Evolutionary conservation across 108 stramenopile species (phyloP), one percentile per base, ranked within the genome.

Genomic region (Skeletonema menzelii): DNA sequence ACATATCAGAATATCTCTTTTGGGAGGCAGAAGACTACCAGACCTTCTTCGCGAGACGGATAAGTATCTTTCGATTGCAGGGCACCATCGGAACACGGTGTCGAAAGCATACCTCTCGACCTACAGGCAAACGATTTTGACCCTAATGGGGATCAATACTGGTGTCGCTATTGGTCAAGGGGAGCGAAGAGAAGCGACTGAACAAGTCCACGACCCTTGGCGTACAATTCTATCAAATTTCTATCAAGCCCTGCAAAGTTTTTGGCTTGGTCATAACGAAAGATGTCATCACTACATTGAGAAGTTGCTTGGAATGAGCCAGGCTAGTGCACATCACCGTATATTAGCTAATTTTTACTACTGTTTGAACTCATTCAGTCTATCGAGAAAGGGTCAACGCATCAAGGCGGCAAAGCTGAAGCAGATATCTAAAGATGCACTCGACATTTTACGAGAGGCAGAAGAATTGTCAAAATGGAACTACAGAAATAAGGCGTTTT

Each of bases 401-500:
- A 58, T 30, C 57, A 60, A 60, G 37, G 19, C 28, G 31, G 24
- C 59, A 7, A 60, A 60, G 59, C 59, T 60, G 31, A 60, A 20
- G 30, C n/a, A 34, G 28, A 11, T 60, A 4, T 2, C 55, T 7
- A 58, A 75, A 15, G 34, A 67, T 35, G 64, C 74, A 27, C 53
- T 75, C 12, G 4, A 5, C 6, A 26, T 26, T 1, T 4, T 75
- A 6, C 15, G 32, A n/a, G 34, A 27, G 2, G 60, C 53, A 17
- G 67, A 56, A 24, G 28, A 49, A 32, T 31, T 63, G 10, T 76
- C 75, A 8, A 17, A 38, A 17, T 76, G 61, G 75, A 76, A 76
- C 40, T 76, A 62, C n/a, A 17, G 59, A 62, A 68, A 68, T n/a
- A 76, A 78, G 57, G 56, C 57, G 0, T 28, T 46, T 30, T 31